A percentile compares a stretch with the other conserved stretches of the same genome.
Conservation (phyloP, 805 yeast species). For the Cyberlindnera suaveolens region DNA sequence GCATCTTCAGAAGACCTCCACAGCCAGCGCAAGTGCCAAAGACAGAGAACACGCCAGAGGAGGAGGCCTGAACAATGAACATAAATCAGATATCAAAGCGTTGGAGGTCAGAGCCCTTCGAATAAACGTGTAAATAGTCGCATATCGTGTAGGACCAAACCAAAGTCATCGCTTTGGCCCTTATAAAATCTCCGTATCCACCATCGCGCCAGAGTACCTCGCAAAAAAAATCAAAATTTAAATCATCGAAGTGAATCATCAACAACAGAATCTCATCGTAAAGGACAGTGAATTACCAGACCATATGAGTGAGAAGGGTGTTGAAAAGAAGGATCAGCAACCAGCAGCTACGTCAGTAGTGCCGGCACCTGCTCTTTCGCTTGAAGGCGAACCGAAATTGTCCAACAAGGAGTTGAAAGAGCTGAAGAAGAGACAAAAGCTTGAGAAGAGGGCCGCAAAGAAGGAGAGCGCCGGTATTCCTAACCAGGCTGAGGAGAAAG, state of each 20-base stretch:
- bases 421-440: slow-evolving; percentile 81
- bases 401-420: slow-evolving; percentile 83
- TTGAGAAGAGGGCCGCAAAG: slow-evolving; percentile 86
- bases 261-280: too few relatives aligned
- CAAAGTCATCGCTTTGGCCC: too few relatives aligned
- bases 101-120: too few relatives aligned
- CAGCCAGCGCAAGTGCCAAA: background rate
- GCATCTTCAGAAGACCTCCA: slow-evolving; percentile 11
- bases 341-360: background rate
- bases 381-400: slow-evolving; percentile 29
- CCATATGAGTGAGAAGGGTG: slow-evolving; percentile 1
- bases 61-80: background rate
- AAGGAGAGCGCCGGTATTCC: slow-evolving; percentile 62
- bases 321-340: background rate
- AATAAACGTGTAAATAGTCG: too few relatives aligned
- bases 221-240: too few relatives aligned
- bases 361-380: slow-evolving; percentile 1
- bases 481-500: slow-evolving; percentile 29
- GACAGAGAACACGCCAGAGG: slow-evolving; percentile 1
- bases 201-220: too few relatives aligned
- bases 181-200: too few relatives aligned
- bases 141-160: too few relatives aligned
- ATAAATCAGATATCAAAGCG: background rate
- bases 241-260: too few relatives aligned
- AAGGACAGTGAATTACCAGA: background rate